These are phyloP conservation scores for Chaetothyriales sp. DNA, from an alignment of 2,329 filamentous ascomycete genomes.

Conservation along the genomic window DNA sequence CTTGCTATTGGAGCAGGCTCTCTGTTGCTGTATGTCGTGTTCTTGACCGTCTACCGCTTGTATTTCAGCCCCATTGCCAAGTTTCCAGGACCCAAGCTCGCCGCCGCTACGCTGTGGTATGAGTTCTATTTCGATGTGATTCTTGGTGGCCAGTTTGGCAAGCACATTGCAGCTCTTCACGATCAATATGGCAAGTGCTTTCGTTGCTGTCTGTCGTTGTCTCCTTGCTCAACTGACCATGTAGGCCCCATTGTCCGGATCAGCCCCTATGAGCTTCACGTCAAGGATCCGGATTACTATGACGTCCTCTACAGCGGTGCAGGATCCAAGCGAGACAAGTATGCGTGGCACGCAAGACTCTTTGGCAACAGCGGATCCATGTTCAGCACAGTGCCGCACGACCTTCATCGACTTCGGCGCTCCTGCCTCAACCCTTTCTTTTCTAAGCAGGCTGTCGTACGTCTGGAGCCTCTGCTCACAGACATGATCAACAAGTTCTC, in stretches of 20 bases:
- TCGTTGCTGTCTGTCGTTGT: background rate
- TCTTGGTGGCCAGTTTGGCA: constrained; percentile 21
- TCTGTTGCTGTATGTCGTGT: constrained; percentile 2
- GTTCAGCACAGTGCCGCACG: constrained; percentile 15
- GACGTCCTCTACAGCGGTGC: constrained; percentile 22
- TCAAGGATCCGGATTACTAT: constrained; percentile 24
- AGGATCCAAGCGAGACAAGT: constrained; percentile 19
- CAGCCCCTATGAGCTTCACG: constrained; percentile 23
- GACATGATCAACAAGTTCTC: constrained; percentile 17
- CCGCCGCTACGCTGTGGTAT: constrained; percentile 20
- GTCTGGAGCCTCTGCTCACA: constrained; percentile 18
- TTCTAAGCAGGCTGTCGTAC: constrained; percentile 12
- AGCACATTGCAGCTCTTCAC: constrained; percentile 25
- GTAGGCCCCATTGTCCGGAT: constrained; percentile 23
- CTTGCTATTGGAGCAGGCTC: background rate
- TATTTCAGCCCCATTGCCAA: constrained; percentile 13
- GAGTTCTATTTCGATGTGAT: constrained; percentile 26
- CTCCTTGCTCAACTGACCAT: background rate
- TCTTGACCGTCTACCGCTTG: constrained; percentile 12
- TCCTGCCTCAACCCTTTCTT: constrained; percentile 18
- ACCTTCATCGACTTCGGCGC: constrained; percentile 18
- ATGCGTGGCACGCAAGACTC: constrained; percentile 9
- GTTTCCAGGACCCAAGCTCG: constrained; percentile 22
- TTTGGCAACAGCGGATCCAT: constrained; percentile 10
- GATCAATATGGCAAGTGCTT: constrained; percentile 20